Evolutionary conservation across 202 grass and related monocot genomes (phyloP).

Genomic region (Zizania palustris): DNA sequence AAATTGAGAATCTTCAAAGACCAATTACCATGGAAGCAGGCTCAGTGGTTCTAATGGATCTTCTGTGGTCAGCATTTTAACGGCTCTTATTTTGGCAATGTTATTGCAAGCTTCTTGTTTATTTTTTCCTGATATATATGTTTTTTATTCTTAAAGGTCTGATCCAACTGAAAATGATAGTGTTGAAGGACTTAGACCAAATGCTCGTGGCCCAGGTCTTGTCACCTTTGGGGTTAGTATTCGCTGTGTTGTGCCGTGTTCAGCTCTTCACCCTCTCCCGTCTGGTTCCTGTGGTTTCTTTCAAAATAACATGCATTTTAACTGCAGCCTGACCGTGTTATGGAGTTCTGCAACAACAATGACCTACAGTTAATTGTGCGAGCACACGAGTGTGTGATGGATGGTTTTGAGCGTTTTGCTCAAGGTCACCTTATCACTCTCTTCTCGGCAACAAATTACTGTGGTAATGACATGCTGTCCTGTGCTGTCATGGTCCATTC

Average conservation of each 20-base stretch:
- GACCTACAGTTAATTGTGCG: constrained; percentile 93
- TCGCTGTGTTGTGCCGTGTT: constrained; percentile 18
- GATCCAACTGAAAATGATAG: constrained; percentile 99
- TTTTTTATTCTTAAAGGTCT: constrained; percentile 61
- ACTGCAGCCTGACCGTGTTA: constrained; percentile 87
- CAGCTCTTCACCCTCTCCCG: background rate
- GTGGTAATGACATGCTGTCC: constrained; percentile 53
- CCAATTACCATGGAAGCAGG: constrained; percentile 99
- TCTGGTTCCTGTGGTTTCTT: constrained; percentile 24
- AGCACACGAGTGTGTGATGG: constrained; percentile 99
- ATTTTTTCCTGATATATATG: constrained; percentile 25
- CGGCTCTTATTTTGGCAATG: constrained; percentile 20
- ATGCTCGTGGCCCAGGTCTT: constrained; percentile 95
- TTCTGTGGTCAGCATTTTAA: constrained; percentile 77
- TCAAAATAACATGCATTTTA: constrained; percentile 28
- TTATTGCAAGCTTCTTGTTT: constrained; percentile 29
- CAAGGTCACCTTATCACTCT: constrained; percentile 99
- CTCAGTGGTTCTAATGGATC: constrained; percentile 98
- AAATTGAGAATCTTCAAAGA: constrained; percentile 95
- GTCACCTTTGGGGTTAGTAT: constrained; percentile 91
- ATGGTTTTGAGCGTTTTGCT: constrained; percentile 98
- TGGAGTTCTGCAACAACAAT: constrained; percentile 99
- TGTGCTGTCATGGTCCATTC: background rate
- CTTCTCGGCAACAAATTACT: constrained; percentile 99
- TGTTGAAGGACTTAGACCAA: constrained; percentile 95